Evolutionary conservation across 2,329 filamentous ascomycete species (phyloP).

Genomic region (Escovopsis sp.): DNA sequence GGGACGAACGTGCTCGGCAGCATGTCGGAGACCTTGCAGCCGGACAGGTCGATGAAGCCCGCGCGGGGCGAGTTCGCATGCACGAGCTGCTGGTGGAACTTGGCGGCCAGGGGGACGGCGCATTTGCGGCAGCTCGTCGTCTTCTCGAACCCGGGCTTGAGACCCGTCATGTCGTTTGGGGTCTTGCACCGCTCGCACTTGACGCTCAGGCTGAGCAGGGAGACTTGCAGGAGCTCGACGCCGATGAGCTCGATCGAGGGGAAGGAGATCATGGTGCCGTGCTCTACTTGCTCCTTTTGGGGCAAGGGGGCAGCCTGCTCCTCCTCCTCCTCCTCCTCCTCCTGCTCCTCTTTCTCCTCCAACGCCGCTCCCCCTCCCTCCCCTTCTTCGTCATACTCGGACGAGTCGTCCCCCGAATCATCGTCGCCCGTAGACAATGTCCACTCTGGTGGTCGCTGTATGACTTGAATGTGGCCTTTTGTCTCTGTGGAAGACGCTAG

Average conservation of each 20-base stretch:
- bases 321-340: constrained; percentile 28
- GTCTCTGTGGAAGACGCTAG: constrained; percentile 22
- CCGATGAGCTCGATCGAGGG: constrained; percentile 63
- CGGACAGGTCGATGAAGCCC: constrained; percentile 63
- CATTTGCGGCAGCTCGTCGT: constrained; percentile 44
- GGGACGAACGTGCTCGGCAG: constrained; percentile 68
- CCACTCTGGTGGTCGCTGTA: constrained; percentile 71
- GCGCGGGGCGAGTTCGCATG: constrained; percentile 61
- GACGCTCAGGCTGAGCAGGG: constrained; percentile 50
- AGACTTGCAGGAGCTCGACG: constrained; percentile 61
- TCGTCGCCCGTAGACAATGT: constrained; percentile 28
- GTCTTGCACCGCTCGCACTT: constrained; percentile 74
- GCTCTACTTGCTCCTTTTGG: constrained; percentile 30
- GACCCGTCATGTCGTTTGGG: constrained; percentile 50
- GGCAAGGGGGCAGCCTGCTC: constrained; percentile 2
- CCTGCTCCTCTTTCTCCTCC: constrained; percentile 19
- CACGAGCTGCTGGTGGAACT: constrained; percentile 53
- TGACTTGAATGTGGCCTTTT: constrained; percentile 52
- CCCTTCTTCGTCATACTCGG: constrained; percentile 26
- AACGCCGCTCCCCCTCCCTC: constrained; percentile 27
- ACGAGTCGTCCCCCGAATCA: constrained; percentile 33
- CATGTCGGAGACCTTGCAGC: constrained; percentile 62
- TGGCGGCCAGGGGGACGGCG: constrained; percentile 33
- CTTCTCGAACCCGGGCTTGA: constrained; percentile 42
- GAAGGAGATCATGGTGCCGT: constrained; percentile 65